Evolutionary conservation across 768 basidiomycete species (phyloP).

Genomic region (Trametes punicea): DNA sequence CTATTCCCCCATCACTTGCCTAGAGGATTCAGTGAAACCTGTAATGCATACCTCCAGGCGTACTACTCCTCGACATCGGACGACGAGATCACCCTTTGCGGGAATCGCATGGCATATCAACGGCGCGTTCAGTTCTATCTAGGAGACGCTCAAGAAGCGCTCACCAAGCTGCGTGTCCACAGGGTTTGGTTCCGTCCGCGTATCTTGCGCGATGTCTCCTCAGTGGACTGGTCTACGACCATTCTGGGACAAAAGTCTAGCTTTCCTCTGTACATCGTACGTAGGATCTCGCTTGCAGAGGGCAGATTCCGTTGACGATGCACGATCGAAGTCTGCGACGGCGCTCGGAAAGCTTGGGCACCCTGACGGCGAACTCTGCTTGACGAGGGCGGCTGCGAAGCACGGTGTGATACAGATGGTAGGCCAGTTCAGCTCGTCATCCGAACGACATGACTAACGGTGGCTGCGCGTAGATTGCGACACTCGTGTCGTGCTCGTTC

Average conservation of each 20-base stretch:
- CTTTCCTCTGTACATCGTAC: slow-evolving; percentile 82
- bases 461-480: slow-evolving; percentile 70
- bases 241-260: slow-evolving; percentile 73
- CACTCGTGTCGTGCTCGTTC: slow-evolving; percentile 94
- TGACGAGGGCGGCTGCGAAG: slow-evolving; percentile 85
- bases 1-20: too few species aligned
- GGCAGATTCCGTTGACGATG: slow-evolving; percentile 38
- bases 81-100: slow-evolving; percentile 87
- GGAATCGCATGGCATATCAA: slow-evolving; percentile 91
- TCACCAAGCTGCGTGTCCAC: slow-evolving; percentile 10
- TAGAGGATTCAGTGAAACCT: neutral
- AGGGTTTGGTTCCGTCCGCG: slow-evolving; percentile 36
- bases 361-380: slow-evolving; percentile 90
- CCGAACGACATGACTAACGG: neutral
- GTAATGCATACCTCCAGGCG: slow-evolving; percentile 42
- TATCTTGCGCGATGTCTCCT: slow-evolving; percentile 71
- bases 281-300: slow-evolving; percentile 67
- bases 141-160: neutral
- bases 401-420: slow-evolving; percentile 76
- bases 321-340: slow-evolving; percentile 57
- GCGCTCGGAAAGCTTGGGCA: slow-evolving; percentile 93
- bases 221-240: slow-evolving; percentile 81
- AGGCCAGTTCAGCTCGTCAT: neutral
- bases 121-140: slow-evolving; percentile 42
- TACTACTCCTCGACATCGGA: slow-evolving; percentile 97